Evolutionary conservation across 148 eudicot species (phyloP).

Genomic region (Silene conica): DNA sequence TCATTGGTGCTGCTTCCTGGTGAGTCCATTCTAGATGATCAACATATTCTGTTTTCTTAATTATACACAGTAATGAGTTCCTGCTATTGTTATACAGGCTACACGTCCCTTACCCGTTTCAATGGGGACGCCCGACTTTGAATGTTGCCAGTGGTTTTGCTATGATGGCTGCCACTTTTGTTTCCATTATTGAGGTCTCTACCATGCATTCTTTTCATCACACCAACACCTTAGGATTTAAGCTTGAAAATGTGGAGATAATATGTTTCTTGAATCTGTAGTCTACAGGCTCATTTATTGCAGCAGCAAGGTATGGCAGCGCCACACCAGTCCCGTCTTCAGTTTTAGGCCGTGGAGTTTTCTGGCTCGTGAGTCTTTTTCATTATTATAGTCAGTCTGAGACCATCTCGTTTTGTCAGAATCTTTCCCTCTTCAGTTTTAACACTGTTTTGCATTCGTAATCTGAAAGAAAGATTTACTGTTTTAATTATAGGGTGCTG

Average conservation of each 20-base stretch:
- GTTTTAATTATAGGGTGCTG: slow-evolving; percentile 50
- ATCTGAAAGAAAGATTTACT: not conserved
- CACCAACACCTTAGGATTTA: not conserved
- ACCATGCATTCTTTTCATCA: not conserved
- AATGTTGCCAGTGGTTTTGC: slow-evolving; percentile 59
- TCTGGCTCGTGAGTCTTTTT: slow-evolving; percentile 63
- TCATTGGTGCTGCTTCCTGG: slow-evolving; percentile 72
- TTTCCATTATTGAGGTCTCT: slow-evolving; percentile 75
- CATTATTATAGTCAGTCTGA: not conserved
- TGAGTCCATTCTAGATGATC: slow-evolving; percentile 18
- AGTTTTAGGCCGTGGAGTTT: slow-evolving; percentile 65
- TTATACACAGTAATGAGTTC: not conserved
- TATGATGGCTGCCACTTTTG: slow-evolving; percentile 74
- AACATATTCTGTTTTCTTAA: not conserved
- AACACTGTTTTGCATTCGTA: not conserved
- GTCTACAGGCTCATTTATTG: slow-evolving; percentile 86
- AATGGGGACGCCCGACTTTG: slow-evolving; percentile 82
- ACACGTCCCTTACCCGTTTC: slow-evolving; percentile 83
- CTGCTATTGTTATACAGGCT: slow-evolving; percentile 45
- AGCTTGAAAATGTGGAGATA: not conserved
- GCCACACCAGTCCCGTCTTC: slow-evolving; percentile 84
- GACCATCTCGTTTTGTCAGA: not conserved
- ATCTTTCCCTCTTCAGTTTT: not conserved
- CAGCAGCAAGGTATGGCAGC: slow-evolving; percentile 68
- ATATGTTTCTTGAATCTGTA: slow-evolving; percentile 24